Evolutionary conservation across 225 moss, liverwort and hornwort genomes (phyloP), one percentile per base, ranked within the genome.

Genomic region (Rhytidiadelphus loreus): DNA sequence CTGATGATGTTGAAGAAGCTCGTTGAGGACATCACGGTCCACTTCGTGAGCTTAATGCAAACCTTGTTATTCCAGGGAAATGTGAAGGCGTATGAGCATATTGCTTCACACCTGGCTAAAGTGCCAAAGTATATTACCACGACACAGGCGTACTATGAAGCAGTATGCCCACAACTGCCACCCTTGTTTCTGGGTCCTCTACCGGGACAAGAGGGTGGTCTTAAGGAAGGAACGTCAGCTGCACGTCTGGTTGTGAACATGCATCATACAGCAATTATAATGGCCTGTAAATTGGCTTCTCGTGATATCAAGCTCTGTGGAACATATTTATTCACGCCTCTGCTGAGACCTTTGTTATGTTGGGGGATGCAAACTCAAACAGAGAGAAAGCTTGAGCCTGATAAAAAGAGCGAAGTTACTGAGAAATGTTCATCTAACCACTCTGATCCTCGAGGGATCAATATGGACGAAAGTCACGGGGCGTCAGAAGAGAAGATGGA

Each of bases 21-120:
- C 65, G 60, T 68, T 32, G 83, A 79, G 68, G 58, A 35, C 33
- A 62, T 73, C 32, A 44, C 28, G n/a, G 29, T 86, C 69, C 52
- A 60, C 79, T 79, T 85, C 17, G 85, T 53, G 53, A 87, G 44
- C 56, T 6, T 43, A 86, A 75, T 43, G 53, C n/a, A 39, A 66
- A 30, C 12, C 63, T 76, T 82, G 53, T 77, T 64, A 23, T 89
- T 89, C 37, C 95, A 96, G 95, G 97, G 96, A 83, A 95, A 92
- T 65, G 93, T 97, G 88, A 89, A 91, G 60, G 91, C 94, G 18
- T 95, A 93, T 83, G 92, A 94, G 62, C 95, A 89, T 82, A 92
- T 96, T 68, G 97, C 97, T 59, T 69, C 88, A 76, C 97, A 97
- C 88, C 87, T 97, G 75, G 96, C 97, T 44, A 95, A 94, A 93